Evolutionary conservation across 2,329 filamentous ascomycete genomes (phyloP).

Genomic region (Diaporthe vaccinii): DNA sequence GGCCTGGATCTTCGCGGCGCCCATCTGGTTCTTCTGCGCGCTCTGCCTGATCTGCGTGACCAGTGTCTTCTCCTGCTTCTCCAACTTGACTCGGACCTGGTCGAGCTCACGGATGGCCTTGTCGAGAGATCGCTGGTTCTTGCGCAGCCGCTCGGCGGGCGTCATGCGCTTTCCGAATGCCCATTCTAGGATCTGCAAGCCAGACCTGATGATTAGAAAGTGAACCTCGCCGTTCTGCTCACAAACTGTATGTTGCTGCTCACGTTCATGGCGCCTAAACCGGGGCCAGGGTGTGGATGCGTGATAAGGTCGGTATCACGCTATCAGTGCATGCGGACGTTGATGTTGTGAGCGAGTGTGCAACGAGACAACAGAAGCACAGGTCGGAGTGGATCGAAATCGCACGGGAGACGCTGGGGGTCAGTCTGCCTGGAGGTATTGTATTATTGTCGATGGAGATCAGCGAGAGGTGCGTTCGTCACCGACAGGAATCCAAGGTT

Average conservation of each 20-base stretch:
- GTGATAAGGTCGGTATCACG: conserved; percentile 36
- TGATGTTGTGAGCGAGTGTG: background rate
- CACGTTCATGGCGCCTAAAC: conserved; percentile 68
- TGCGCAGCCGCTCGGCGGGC: conserved; percentile 89
- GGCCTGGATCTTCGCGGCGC: conserved; percentile 97
- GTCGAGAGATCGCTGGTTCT: conserved; percentile 96
- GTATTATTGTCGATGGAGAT: conserved; percentile 10
- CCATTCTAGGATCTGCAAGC: conserved; percentile 92
- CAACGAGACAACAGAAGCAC: background rate
- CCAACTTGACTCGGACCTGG: conserved; percentile 92
- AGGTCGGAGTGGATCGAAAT: background rate
- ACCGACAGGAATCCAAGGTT: conserved; percentile 20
- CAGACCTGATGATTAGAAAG: conserved; percentile 44
- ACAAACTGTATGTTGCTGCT: conserved; percentile 36
- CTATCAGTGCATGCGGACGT: conserved; percentile 8
- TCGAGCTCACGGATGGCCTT: conserved; percentile 98
- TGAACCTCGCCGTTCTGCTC: background rate
- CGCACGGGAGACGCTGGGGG: background rate
- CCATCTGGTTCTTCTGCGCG: conserved; percentile 97
- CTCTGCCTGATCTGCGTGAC: conserved; percentile 97
- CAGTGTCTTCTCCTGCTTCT: conserved; percentile 98
- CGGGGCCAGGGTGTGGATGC: conserved; percentile 28
- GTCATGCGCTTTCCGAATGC: conserved; percentile 99
- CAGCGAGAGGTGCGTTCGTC: conserved; percentile 18
- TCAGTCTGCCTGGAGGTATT: background rate